Base-by-base conservation (phyloP, 2,329 filamentous ascomycete species). In the Lojkania enalia region DNA sequence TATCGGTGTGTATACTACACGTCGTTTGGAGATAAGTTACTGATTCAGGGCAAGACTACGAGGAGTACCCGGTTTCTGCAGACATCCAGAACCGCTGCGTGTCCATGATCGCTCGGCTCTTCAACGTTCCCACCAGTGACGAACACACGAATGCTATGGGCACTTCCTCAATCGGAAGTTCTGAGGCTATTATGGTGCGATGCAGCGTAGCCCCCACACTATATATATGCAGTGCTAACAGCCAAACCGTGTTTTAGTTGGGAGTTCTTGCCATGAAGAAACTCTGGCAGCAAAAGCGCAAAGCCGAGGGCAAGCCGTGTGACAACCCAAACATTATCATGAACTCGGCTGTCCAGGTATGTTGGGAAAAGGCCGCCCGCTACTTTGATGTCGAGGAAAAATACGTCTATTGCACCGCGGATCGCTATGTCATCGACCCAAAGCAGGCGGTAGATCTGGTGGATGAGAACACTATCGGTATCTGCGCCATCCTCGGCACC, bases 311-410 rank as follows among this genome's bases (percentile, higher is more conserved):
- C 49, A 94, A 95, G 75, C 81, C 90, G 42, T 81, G 71, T 49
- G 88, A 90, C 51, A 80, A 81, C 33, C 92, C 92, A 43, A 97
- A 97, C 73, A 86, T 97, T 50, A 76, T 97, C 77, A 96, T 97
- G 92, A 94, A 88, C 60, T 90, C 88, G 19, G 91, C 92, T 21
- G 92, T 96, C 2, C 92, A 97, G 74, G 92, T 96, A 30, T 96
- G 90, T 78, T 96, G 91, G 91, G 90, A 96, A 71, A 96, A 96
- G 77, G 74, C 74, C 1, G 72, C 74, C 31, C 80, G 90, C 39
- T 95, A 95, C 75, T 94, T 95, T 60, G 92, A 97, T 62, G 82
- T 96, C 31, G 92, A 96, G 58, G 91, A 96, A 77, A 89, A 88
- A 72, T 90, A 82, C 52, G 80, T 83, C 46, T 84, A 77, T 69